phyloP scores from a whole-genome alignment of 2,329 filamentous ascomycete species.

The Coniochaeta sp. region DNA sequence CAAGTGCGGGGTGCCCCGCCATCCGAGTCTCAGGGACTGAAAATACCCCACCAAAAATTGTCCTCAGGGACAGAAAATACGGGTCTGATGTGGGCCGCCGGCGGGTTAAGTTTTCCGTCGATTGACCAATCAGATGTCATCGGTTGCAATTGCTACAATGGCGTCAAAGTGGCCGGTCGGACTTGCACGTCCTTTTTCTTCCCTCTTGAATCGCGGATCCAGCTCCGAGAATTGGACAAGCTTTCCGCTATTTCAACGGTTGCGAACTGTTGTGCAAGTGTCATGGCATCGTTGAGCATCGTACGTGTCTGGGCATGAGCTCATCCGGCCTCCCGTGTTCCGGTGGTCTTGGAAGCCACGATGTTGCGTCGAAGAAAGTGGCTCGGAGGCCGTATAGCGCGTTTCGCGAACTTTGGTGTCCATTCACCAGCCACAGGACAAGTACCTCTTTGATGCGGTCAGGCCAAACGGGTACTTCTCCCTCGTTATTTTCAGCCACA shows the following conservation, averaged over 20 bases:
- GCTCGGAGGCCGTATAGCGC: too few relatives aligned
- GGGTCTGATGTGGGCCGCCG: neutral
- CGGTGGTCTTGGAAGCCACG: too few relatives aligned
- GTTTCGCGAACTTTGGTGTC: too few relatives aligned
- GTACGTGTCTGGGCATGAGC: neutral
- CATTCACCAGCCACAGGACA: too few relatives aligned
- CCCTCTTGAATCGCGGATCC: neutral
- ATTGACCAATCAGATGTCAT: neutral
- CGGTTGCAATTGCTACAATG: neutral
- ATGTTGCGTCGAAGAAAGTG: too few relatives aligned
- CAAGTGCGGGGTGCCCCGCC: neutral
- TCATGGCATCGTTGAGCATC: neutral
- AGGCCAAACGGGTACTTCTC: too few relatives aligned
- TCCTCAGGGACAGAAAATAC: constrained; percentile 2
- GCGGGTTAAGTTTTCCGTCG: constrained; percentile 1
- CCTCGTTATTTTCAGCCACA: neutral
- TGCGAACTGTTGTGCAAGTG: too few relatives aligned
- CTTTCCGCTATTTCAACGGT: too few relatives aligned
- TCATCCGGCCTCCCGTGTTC: neutral
- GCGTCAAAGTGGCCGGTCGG: too few relatives aligned
- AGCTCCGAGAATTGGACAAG: neutral
- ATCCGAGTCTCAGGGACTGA: constrained; percentile 1
- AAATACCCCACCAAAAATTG: neutral
- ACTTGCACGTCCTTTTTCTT: neutral
- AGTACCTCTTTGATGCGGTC: too few relatives aligned